These are phyloP conservation scores for Phytopythium sindhum DNA, from an alignment of 352 stramenopile species.

Conservation along the genomic window DNA sequence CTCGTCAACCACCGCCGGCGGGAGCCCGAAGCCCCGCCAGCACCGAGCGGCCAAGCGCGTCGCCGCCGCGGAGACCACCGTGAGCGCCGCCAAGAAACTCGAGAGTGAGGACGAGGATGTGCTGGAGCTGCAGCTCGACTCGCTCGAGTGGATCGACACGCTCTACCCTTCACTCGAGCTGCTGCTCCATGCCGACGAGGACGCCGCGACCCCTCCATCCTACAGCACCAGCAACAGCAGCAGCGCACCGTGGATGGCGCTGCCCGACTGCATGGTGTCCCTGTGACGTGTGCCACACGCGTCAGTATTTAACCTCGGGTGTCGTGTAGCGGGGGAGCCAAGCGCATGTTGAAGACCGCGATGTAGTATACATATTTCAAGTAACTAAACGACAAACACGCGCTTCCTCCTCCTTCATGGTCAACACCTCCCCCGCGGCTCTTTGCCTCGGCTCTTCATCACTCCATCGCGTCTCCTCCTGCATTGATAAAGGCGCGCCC, in stretches of 20 bases:
- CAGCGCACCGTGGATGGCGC: not conserved
- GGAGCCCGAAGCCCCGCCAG: not conserved
- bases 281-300: not conserved
- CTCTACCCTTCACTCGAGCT: constrained; percentile 59
- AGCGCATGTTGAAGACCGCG: not conserved
- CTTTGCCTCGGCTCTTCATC: not conserved
- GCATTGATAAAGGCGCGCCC: too few relatives aligned
- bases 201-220: not conserved
- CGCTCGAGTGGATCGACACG: constrained; percentile 59
- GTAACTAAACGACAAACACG: not conserved
- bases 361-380: not conserved
- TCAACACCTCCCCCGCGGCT: not conserved
- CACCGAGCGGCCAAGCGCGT: constrained; percentile 11
- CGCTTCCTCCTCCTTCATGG: not conserved
- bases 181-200: constrained; percentile 18
- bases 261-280: not conserved
- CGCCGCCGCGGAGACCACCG: not conserved
- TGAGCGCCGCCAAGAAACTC: constrained; percentile 5
- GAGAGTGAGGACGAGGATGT: constrained; percentile 19
- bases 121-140: constrained; percentile 8
- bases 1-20: not conserved
- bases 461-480: not conserved
- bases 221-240: not conserved
- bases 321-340: not conserved
- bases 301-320: not conserved